Conservation (phyloP, 2,329 filamentous ascomycete species). For the Emergomyces pasteurianus region DNA sequence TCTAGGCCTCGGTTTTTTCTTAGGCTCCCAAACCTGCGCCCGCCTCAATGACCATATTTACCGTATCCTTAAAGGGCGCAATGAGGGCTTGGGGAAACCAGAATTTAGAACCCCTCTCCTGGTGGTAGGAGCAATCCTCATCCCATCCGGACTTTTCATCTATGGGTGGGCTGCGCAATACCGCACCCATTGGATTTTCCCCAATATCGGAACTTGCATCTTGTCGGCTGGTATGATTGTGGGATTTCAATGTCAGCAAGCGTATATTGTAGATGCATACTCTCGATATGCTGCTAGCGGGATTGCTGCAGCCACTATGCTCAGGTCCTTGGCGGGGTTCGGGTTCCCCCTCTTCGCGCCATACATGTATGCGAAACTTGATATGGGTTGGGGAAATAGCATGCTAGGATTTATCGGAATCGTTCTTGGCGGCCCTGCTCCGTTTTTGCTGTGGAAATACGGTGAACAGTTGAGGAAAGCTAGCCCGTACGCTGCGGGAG, state of each 20-base stretch:
- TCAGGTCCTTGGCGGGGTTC: slow-evolving; percentile 40
- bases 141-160: slow-evolving; percentile 45
- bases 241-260: slow-evolving; percentile 14
- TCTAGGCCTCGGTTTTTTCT: slow-evolving; percentile 50
- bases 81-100: not conserved
- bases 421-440: slow-evolving; percentile 25
- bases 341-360: slow-evolving; percentile 47
- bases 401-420: slow-evolving; percentile 45
- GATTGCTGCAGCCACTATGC: slow-evolving; percentile 42
- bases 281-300: slow-evolving; percentile 37
- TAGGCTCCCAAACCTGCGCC: slow-evolving; percentile 38
- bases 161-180: slow-evolving; percentile 48
- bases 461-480: slow-evolving; percentile 3
- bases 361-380: slow-evolving; percentile 35
- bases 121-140: slow-evolving; percentile 42
- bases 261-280: slow-evolving; percentile 49
- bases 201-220: slow-evolving; percentile 17
- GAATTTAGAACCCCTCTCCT: slow-evolving; percentile 40
- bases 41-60: slow-evolving; percentile 12
- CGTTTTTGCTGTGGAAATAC: not conserved
- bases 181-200: slow-evolving; percentile 46
- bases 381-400: slow-evolving; percentile 39
- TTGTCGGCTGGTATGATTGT: slow-evolving; percentile 6
- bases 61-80: not conserved
- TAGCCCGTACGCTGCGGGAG: not conserved